Evolutionary conservation across 164 flowering plant species (phyloP).

Genomic region (Sedum album): DNA sequence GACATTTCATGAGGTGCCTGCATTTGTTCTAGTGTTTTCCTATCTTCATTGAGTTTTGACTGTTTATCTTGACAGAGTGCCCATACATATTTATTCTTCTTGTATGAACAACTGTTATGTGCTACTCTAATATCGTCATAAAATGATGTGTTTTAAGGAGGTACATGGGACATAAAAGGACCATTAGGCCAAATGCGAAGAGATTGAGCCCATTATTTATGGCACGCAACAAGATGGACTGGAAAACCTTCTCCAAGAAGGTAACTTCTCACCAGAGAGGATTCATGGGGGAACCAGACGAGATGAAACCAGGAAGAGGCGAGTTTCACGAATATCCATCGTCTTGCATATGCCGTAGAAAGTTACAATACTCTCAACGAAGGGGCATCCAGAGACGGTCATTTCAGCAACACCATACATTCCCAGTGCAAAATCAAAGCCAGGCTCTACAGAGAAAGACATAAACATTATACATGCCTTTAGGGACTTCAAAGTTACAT

Average conservation of each 20-base stretch:
- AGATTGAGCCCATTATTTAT: constrained; percentile 66
- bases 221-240: constrained; percentile 53
- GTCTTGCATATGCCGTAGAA: constrained; percentile 68
- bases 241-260: constrained; percentile 63
- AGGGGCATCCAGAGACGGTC: background rate
- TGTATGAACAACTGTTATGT: background rate
- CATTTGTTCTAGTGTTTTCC: background rate
- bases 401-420: background rate
- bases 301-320: constrained; percentile 78
- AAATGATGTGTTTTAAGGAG: constrained; percentile 43
- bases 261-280: constrained; percentile 74
- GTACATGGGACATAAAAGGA: constrained; percentile 92
- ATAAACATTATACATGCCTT: background rate
- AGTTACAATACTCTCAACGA: constrained; percentile 10
- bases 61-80: background rate
- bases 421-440: background rate
- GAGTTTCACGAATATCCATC: constrained; percentile 86
- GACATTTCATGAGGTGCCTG: background rate
- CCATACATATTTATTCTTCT: background rate
- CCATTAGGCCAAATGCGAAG: constrained; percentile 91
- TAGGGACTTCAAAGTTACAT: background rate
- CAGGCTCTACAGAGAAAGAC: background rate
- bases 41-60: background rate
- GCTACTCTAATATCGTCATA: background rate
- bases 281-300: constrained; percentile 99